Base-by-base conservation (phyloP, 805 yeast genomes). In the Helenozyma rhizophorensis region DNA sequence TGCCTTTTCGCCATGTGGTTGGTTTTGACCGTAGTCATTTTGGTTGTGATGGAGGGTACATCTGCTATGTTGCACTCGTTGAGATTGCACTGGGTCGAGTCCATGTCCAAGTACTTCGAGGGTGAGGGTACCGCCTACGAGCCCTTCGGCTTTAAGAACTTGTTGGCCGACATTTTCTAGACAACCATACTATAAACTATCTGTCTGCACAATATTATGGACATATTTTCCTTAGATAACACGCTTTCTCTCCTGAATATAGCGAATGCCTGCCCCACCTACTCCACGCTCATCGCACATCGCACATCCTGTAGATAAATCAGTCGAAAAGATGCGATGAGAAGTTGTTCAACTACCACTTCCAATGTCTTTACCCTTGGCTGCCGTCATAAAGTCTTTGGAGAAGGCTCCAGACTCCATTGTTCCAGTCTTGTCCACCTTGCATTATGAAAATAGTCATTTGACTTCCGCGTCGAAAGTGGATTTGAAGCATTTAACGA, bases 51-150 rank as follows among this genome's bases (percentile, higher is more conserved):
- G 99, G 99, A 93, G 63, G 99, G 98, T 38, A 93, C 99, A 0
- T 87, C 97, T 16, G 98, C 98, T 22, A 93, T 93, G 98, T 74
- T 93, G 54, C 99, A 93, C 63, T 83, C 97, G n/a, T 74, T 93
- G 54, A 85, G 99, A 71, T 74, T 93, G 54, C 98, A 93, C 60
- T 93, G 99, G 99, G 98, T 93, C 42, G 99, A 93, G 67, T 82
- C 96, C 17, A 93, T 93, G 99, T 87, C 96, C 42, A 93, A 93
- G 68, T 94, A 83, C 65, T 93, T 89, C 53, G 93, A 84, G 54
- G 99, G 99, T 58, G 97, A 90, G 60, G 99, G 99, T 40, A 70
- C 78, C 46, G 78, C 89, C 5, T 93, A 85, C 56, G 80, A 75
- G 45, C 97, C 98, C n/a, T 93, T 87, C 55, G 74, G 81, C 4